phyloP scores from a whole-genome alignment of 108 stramenopile genomes.

The Aurantiochytrium sp. region DNA sequence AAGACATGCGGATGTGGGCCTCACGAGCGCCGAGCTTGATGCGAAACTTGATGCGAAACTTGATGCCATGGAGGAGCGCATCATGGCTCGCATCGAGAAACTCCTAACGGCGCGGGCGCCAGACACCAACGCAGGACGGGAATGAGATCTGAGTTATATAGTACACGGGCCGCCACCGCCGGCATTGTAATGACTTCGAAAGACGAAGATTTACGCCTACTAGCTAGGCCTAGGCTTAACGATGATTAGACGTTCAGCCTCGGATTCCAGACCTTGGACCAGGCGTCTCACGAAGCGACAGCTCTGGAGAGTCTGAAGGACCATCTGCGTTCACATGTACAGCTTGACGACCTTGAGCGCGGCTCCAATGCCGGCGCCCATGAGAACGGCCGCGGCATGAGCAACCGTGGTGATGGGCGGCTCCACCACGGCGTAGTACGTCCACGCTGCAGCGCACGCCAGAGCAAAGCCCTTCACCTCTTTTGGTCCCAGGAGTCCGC shows the following conservation, averaged over 20 bases:
- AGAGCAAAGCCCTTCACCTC: neutral
- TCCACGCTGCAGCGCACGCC: neutral
- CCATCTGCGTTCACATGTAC: no score
- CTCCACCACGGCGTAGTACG: neutral
- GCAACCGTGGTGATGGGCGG: neutral
- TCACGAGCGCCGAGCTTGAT: no score
- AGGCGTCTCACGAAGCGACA: no score
- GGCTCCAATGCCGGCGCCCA: neutral
- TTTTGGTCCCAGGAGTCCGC: neutral
- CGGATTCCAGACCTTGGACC: no score
- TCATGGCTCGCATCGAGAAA: neutral
- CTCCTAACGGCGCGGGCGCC: neutral
- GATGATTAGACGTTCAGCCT: no score
- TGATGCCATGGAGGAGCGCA: neutral
- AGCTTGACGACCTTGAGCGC: no score
- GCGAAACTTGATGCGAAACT: neutral
- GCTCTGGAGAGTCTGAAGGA: no score
- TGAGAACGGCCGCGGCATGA: neutral
- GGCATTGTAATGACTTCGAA: no score
- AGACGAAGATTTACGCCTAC: no score
- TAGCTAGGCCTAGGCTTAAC: no score
- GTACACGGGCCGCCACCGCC: no score
- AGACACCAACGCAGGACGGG: neutral
- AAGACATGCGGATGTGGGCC: neutral
- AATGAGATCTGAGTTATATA: no score